Percentiles rank a stretch among this genome's conserved stretches.
Evolutionary conservation across 192 early-diverging fungal genomes (phyloP).

Genomic region (Physocladia obscura): DNA sequence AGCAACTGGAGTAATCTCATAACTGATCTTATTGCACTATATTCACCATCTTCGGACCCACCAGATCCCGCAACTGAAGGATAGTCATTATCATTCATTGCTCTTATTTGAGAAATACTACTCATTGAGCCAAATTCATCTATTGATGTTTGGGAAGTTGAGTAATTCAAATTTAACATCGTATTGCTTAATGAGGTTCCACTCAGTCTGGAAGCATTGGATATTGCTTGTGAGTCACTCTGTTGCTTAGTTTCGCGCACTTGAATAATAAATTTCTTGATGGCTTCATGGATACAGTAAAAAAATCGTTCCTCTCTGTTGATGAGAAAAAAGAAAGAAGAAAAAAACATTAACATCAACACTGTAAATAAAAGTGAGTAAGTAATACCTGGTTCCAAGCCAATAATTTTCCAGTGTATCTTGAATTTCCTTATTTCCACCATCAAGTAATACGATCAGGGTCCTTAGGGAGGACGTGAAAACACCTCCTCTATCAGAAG

Average conservation of each 20-base stretch:
- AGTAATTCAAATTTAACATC: too few species aligned
- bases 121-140: not conserved
- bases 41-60: constrained; percentile 30
- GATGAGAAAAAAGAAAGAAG: not conserved
- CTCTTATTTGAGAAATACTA: not conserved
- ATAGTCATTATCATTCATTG: constrained; percentile 6
- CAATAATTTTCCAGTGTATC: constrained; percentile 31
- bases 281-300: constrained; percentile 38
- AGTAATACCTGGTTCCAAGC: constrained; percentile 37
- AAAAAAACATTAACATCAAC: constrained; percentile 9
- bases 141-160: too few species aligned
- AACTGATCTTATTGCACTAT: constrained; percentile 18
- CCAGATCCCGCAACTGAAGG: constrained; percentile 26
- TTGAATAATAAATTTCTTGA: constrained; percentile 20
- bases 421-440: constrained; percentile 37
- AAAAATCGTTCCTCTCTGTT: constrained; percentile 41
- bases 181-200: too few species aligned
- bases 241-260: constrained; percentile 17
- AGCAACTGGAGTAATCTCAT: constrained; percentile 39
- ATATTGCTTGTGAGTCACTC: not conserved
- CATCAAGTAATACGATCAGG: constrained; percentile 36
- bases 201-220: too few species aligned
- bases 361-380: constrained; percentile 8
- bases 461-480: constrained; percentile 21
- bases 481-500: constrained; percentile 10